These are phyloP conservation scores for Trypanosoma congolense DNA, from an alignment of 208 protist species.

Conservation along the genomic window DNA sequence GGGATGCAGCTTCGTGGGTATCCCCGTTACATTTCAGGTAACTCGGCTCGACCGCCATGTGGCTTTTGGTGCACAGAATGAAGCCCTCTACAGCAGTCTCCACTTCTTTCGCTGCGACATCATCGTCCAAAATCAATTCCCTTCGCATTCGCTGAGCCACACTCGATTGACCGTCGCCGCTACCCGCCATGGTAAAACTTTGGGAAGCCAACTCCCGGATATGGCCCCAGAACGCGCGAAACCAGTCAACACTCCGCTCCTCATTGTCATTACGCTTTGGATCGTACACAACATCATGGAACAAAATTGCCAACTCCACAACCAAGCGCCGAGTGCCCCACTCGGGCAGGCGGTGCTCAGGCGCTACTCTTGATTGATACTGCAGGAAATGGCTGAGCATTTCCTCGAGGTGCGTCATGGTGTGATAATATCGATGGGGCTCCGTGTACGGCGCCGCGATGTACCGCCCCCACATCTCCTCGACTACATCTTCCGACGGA, in stretches of 20 bases:
- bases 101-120: conserved; percentile 6
- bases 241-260: conserved; percentile 42
- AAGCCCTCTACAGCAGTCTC: conserved; percentile 21
- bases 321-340: conserved; percentile 18
- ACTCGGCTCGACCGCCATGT: conserved; percentile 30
- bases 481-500: not conserved
- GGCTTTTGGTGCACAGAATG: conserved; percentile 39
- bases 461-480: conserved; percentile 25
- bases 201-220: conserved; percentile 12
- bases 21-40: not conserved
- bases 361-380: conserved; percentile 14
- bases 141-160: not conserved
- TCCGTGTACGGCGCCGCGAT: conserved; percentile 49
- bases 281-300: conserved; percentile 80
- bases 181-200: not conserved
- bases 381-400: conserved; percentile 32
- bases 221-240: conserved; percentile 29
- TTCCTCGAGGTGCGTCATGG: conserved; percentile 49
- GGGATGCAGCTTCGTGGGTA: not conserved
- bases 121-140: conserved; percentile 13
- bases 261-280: conserved; percentile 60
- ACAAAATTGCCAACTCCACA: conserved; percentile 63
- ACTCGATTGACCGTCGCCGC: not conserved
- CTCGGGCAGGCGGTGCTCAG: not conserved
- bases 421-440: conserved; percentile 73